Percentiles rank a stretch among this genome's conserved stretches.
Conservation (phyloP, 306 rosid species). For the Acacia melanoxylon region DNA sequence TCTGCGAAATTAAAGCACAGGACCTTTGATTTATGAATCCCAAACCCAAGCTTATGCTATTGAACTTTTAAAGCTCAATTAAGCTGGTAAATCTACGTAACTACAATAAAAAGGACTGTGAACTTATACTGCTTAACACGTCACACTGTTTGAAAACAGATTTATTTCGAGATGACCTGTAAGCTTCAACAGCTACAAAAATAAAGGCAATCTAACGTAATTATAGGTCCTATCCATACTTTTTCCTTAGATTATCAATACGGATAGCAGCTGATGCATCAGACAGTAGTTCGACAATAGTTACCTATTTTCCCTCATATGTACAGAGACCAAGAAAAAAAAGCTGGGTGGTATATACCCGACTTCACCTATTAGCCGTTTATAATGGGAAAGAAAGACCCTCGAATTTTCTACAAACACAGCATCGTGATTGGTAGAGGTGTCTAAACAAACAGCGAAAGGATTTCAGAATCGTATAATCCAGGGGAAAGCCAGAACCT, state of each 20-base stretch:
- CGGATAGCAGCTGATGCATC: not conserved
- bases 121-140: not conserved
- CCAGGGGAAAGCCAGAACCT: not conserved
- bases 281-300: not conserved
- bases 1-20: conserved; percentile 8
- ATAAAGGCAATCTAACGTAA: not conserved
- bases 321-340: not conserved
- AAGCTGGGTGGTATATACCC: not conserved
- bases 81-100: not conserved
- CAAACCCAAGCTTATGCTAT: not conserved
- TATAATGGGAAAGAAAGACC: not conserved
- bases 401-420: not conserved
- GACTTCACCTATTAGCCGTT: not conserved
- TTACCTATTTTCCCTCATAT: not conserved
- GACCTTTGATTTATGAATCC: not conserved
- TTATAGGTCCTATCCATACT: not conserved
- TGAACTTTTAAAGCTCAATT: conserved; percentile 10
- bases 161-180: not conserved
- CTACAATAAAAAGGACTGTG: not conserved
- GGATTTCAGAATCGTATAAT: not conserved
- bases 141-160: not conserved
- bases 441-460: not conserved
- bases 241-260: not conserved
- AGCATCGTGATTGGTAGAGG: not conserved
- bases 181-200: not conserved